A percentile compares a stretch with the other conserved stretches of the same genome.
Conservation (phyloP, 208 protist genomes). For the Crithidia thermophila region DNA sequence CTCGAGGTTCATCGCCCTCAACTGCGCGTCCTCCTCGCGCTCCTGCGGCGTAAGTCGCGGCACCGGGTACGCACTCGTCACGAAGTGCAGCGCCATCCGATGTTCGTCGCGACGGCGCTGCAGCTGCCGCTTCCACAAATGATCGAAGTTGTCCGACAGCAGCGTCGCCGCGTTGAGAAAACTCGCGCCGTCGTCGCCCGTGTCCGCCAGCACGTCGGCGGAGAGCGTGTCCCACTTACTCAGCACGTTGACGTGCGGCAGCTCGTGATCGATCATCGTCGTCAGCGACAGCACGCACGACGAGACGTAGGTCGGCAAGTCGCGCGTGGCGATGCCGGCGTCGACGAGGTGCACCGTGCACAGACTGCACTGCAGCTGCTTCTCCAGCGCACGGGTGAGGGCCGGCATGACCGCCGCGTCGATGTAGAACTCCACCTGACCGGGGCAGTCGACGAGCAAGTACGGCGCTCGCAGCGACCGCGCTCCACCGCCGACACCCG, state of each 20-base stretch:
- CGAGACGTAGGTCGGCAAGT: slow-evolving; percentile 96
- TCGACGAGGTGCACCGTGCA: slow-evolving; percentile 96
- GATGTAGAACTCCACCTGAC: slow-evolving; percentile 99
- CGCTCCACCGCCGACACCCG: background rate
- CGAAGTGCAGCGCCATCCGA: slow-evolving; percentile 45
- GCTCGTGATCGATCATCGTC: slow-evolving; percentile 96
- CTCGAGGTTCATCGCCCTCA: slow-evolving; percentile 46
- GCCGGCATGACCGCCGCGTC: slow-evolving; percentile 90
- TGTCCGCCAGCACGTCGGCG: slow-evolving; percentile 71
- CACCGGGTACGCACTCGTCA: slow-evolving; percentile 33
- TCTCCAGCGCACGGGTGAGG: slow-evolving; percentile 79
- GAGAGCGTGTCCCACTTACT: slow-evolving; percentile 97
- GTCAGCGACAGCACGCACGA: slow-evolving; percentile 94
- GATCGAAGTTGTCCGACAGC: slow-evolving; percentile 83
- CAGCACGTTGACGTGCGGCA: slow-evolving; percentile 98
- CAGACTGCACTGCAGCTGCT: slow-evolving; percentile 70
- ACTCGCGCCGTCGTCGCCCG: slow-evolving; percentile 60
- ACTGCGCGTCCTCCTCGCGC: slow-evolving; percentile 43
- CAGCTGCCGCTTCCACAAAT: slow-evolving; percentile 74
- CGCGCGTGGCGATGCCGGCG: slow-evolving; percentile 92
- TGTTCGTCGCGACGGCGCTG: slow-evolving; percentile 48
- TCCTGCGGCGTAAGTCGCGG: slow-evolving; percentile 40
- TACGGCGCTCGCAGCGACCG: slow-evolving; percentile 66
- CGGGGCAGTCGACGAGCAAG: slow-evolving; percentile 98
- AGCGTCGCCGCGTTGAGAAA: slow-evolving; percentile 64